Conservation (phyloP, 352 stramenopile genomes). For the Phytophthora sp. region DNA sequence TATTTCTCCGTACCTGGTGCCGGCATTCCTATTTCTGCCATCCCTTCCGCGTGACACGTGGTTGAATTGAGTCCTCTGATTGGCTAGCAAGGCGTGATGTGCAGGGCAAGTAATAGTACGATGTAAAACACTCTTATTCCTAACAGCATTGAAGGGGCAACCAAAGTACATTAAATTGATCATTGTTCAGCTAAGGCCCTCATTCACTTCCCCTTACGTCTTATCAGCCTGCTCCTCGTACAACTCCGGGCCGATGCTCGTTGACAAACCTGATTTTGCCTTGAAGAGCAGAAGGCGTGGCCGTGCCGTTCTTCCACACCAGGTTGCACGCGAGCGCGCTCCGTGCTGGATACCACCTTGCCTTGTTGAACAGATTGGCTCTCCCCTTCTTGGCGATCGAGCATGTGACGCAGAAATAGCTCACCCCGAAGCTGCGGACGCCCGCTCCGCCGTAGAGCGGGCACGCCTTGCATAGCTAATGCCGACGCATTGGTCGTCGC, state of each 20-base stretch:
- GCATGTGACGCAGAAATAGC: slow-evolving; percentile 23
- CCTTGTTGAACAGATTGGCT: slow-evolving; percentile 21
- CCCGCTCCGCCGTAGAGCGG: slow-evolving; percentile 14
- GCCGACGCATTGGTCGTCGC: slow-evolving; percentile 15
- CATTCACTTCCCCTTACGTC: neutral
- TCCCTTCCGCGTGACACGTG: slow-evolving; percentile 4
- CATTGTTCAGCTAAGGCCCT: neutral
- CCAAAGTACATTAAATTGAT: too few species aligned
- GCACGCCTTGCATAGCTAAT: slow-evolving; percentile 34
- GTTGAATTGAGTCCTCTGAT: neutral
- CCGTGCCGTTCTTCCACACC: slow-evolving; percentile 22
- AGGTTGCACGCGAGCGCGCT: slow-evolving; percentile 16
- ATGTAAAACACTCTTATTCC: neutral
- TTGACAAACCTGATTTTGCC: slow-evolving; percentile 23
- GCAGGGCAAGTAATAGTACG: neutral
- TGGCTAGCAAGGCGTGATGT: neutral
- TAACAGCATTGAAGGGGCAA: neutral
- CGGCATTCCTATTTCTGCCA: neutral
- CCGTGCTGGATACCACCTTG: neutral
- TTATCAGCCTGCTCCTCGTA: too few species aligned
- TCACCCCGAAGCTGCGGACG: slow-evolving; percentile 24
- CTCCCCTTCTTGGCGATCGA: slow-evolving; percentile 8
- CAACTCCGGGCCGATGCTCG: neutral
- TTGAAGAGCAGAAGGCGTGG: slow-evolving; percentile 10
- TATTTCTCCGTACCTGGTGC: neutral